A percentile compares a stretch with the other conserved stretches of the same genome.
Evolutionary conservation across 352 stramenopile genomes (phyloP).

Genomic region (Phytophthora quininea): DNA sequence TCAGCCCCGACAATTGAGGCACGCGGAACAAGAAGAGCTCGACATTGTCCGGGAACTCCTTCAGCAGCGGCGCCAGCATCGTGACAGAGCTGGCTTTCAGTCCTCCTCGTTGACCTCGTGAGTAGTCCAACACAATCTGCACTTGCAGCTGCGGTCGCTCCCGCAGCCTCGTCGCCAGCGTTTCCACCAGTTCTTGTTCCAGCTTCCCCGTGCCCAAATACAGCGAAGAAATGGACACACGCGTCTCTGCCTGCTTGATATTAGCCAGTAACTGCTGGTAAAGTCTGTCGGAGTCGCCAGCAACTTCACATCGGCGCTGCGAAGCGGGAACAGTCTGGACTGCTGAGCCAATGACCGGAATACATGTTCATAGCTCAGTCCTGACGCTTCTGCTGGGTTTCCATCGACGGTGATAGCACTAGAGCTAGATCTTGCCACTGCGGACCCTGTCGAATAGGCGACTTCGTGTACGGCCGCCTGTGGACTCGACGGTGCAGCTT

Average conservation of each 20-base stretch:
- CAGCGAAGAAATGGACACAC: conserved; percentile 71
- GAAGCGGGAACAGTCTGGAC: conserved; percentile 68
- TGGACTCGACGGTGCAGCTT: background rate
- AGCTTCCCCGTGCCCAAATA: conserved; percentile 74
- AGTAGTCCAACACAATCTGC: conserved; percentile 75
- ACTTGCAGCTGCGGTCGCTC: conserved; percentile 58
- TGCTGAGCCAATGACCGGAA: conserved; percentile 59
- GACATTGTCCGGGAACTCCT: conserved; percentile 57
- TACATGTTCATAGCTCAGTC: conserved; percentile 46
- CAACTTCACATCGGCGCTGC: conserved; percentile 53
- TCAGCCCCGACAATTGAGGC: conserved; percentile 66
- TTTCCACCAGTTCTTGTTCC: conserved; percentile 50
- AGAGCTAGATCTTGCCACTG: background rate
- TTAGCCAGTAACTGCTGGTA: conserved; percentile 70
- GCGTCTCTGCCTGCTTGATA: conserved; percentile 50
- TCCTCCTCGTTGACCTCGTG: conserved; percentile 61
- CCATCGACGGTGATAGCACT: background rate
- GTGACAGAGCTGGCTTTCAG: conserved; percentile 57
- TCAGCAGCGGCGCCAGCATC: conserved; percentile 58
- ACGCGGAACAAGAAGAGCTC: conserved; percentile 74
- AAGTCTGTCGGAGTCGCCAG: conserved; percentile 54
- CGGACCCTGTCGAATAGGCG: background rate
- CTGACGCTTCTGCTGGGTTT: background rate
- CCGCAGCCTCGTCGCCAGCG: conserved; percentile 42
- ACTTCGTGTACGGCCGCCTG: background rate